Conservation (phyloP, 2,329 filamentous ascomycete species). For the Aspergillus sp. region DNA sequence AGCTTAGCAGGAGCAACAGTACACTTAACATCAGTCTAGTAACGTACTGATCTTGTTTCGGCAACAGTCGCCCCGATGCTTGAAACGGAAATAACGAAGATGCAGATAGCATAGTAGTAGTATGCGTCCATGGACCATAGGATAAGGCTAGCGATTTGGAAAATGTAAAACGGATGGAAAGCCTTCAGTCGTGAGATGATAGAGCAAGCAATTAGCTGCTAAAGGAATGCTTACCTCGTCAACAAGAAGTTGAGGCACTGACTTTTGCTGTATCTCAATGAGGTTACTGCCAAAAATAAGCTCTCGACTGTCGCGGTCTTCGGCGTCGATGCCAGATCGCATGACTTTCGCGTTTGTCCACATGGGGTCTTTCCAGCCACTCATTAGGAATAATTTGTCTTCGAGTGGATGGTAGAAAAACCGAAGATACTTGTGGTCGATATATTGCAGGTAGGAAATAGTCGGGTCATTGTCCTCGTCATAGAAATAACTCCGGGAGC, state of each 20-base stretch:
- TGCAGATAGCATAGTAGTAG: conserved; percentile 94
- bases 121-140: conserved; percentile 95
- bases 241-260: conserved; percentile 67
- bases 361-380: conserved; percentile 85
- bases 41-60: conserved; percentile 69
- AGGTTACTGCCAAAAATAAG: conserved; percentile 81
- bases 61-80: conserved; percentile 84
- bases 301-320: conserved; percentile 75
- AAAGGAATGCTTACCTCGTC: conserved; percentile 58
- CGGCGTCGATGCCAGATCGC: conserved; percentile 71
- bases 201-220: not conserved
- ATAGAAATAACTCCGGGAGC: conserved; percentile 45
- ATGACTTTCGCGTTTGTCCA: conserved; percentile 74
- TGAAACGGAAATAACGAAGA: conserved; percentile 86
- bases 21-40: no score
- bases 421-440: conserved; percentile 90
- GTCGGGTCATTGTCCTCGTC: conserved; percentile 67
- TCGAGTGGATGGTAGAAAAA: conserved; percentile 83
- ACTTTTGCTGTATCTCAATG: conserved; percentile 90
- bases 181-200: conserved; percentile 42
- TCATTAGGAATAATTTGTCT: conserved; percentile 79
- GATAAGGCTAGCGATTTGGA: conserved; percentile 86
- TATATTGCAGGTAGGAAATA: conserved; percentile 60
- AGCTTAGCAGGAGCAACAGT: conserved; percentile 10
- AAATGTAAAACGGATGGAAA: conserved; percentile 96